Evolutionary conservation across 2,329 filamentous ascomycete genomes (phyloP).

Genomic region (Neofusicoccum parvum): DNA sequence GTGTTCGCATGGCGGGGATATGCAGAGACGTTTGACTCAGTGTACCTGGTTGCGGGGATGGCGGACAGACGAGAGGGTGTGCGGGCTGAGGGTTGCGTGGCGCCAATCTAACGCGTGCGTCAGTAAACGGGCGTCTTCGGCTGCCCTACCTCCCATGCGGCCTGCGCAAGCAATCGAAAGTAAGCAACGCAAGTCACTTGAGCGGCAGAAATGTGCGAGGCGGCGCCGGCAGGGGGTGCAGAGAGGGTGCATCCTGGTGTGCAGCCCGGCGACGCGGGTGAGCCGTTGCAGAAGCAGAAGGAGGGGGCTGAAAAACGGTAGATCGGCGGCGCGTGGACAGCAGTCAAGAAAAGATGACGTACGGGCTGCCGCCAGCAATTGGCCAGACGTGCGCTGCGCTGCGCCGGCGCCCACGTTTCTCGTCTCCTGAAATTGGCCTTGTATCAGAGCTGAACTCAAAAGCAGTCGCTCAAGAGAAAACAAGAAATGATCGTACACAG

Average conservation of each 20-base stretch:
- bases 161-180: background rate
- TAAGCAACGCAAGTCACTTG: background rate
- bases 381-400: background rate
- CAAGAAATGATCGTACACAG: background rate
- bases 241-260: background rate
- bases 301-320: background rate
- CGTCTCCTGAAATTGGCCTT: background rate
- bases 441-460: background rate
- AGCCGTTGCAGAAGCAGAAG: background rate
- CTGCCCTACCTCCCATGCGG: background rate
- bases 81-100: background rate
- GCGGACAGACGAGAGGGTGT: background rate
- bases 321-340: background rate
- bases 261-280: background rate
- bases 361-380: background rate
- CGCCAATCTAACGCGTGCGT: background rate
- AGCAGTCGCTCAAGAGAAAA: background rate
- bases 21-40: slow-evolving; percentile 1
- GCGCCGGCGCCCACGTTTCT: background rate
- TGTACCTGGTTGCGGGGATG: background rate
- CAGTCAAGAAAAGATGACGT: background rate
- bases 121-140: too few relatives aligned
- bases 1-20: background rate
- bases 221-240: background rate
- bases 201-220: background rate